Conservation (phyloP, 768 basidiomycete genomes). For the Tulasnella sp. region DNA sequence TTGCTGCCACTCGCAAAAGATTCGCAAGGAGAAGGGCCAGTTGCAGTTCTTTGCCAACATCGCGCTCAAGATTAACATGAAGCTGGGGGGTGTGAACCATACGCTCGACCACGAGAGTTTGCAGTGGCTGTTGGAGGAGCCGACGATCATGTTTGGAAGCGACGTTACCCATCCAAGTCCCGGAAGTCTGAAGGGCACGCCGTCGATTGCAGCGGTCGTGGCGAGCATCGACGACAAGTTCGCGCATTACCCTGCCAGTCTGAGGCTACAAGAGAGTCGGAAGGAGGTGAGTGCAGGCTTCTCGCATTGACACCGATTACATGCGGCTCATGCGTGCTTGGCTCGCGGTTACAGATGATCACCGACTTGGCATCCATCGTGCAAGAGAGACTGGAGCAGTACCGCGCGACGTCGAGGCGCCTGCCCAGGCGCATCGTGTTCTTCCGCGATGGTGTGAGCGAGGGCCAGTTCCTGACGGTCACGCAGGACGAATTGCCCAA, state of each 20-base stretch:
- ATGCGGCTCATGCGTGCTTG: neutral
- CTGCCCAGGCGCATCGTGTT: conserved; percentile 60
- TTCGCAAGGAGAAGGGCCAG: conserved; percentile 57
- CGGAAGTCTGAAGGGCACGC: conserved; percentile 59
- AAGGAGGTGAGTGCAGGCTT: conserved; percentile 47
- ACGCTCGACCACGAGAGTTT: conserved; percentile 42
- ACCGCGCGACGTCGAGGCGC: conserved; percentile 37
- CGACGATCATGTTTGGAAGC: conserved; percentile 76
- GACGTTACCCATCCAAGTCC: conserved; percentile 77
- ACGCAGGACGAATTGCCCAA: conserved; percentile 47
- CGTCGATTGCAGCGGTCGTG: conserved; percentile 74
- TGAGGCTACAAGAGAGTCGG: conserved; percentile 53
- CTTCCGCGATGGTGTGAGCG: conserved; percentile 50
- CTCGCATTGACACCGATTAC: neutral
- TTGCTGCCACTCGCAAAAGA: conserved; percentile 60
- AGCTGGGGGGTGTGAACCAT: conserved; percentile 74
- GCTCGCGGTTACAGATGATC: conserved; percentile 40
- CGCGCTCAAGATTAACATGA: conserved; percentile 69
- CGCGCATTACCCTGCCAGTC: conserved; percentile 64
- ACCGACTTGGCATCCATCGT: conserved; percentile 54
- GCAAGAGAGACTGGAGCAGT: conserved; percentile 51
- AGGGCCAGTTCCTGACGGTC: conserved; percentile 66
- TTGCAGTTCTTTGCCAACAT: conserved; percentile 69
- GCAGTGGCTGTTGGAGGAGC: conserved; percentile 50
- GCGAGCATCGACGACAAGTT: conserved; percentile 54